Conservation (phyloP, 140 eudicot genomes). For the Cichorium intybus region DNA sequence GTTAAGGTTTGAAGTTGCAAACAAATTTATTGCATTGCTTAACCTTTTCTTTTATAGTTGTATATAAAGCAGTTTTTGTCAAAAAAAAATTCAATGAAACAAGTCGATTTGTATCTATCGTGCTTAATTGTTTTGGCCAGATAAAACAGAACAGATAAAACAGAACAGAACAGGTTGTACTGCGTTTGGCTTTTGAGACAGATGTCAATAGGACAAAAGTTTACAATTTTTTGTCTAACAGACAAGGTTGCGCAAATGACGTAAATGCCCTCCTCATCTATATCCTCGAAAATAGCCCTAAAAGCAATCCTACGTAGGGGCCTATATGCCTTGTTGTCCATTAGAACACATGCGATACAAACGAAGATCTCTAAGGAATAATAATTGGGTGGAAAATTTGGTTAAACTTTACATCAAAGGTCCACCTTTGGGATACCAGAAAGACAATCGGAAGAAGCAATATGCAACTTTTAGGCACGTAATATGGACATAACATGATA, state of each 20-base stretch:
- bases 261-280: background rate
- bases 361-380: background rate
- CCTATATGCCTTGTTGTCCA: background rate
- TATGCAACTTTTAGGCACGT: background rate
- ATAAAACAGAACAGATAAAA: no score
- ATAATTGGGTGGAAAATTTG: slow-evolving; percentile 15
- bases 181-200: background rate
- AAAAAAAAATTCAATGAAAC: slow-evolving; percentile 3
- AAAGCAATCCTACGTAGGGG: background rate
- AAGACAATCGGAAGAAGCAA: background rate
- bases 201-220: background rate
- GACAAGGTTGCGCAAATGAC: background rate
- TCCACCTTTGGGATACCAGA: background rate
- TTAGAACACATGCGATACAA: background rate
- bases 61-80: slow-evolving; percentile 30
- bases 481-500: background rate
- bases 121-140: background rate
- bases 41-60: slow-evolving; percentile 18
- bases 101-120: background rate
- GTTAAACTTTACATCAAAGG: slow-evolving; percentile 20
- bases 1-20: slow-evolving; percentile 25
- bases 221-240: background rate
- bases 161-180: background rate
- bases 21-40: slow-evolving; percentile 11
- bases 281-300: background rate